phyloP scores from a whole-genome alignment of 441 rosid species.

The Cnidoscolus chayamansa region DNA sequence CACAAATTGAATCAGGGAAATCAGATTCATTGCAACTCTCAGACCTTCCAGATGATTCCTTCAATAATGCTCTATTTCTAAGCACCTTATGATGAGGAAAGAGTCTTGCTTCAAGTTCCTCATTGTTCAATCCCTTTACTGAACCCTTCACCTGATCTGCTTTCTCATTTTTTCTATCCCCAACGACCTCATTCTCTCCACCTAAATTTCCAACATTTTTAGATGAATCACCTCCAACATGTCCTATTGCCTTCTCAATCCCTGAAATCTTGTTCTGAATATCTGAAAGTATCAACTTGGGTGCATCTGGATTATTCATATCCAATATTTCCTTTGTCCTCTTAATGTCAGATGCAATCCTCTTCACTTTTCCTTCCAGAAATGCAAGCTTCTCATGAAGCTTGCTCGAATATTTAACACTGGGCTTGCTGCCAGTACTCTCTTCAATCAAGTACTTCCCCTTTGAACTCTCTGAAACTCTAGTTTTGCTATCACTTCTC shows the following conservation, averaged over 20 bases:
- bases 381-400: constrained; percentile 94
- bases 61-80: constrained; percentile 46
- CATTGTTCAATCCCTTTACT: constrained; percentile 56
- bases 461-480: constrained; percentile 41
- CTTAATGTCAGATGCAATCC: constrained; percentile 87
- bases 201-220: constrained; percentile 29
- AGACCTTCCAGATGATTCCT: constrained; percentile 34
- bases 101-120: constrained; percentile 85
- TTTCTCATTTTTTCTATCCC: constrained; percentile 31
- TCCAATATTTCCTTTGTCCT: constrained; percentile 92
- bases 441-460: constrained; percentile 38
- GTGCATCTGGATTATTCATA: constrained; percentile 72
- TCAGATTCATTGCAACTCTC: constrained; percentile 24
- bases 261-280: constrained; percentile 88
- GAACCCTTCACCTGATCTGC: constrained; percentile 35
- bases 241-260: constrained; percentile 71
- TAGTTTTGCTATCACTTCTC: constrained; percentile 30
- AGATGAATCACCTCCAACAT: constrained; percentile 42
- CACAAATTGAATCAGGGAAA: constrained; percentile 25
- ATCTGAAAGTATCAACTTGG: constrained; percentile 65
- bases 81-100: constrained; percentile 95
- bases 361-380: constrained; percentile 91
- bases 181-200: constrained; percentile 29
- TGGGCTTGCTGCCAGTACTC: constrained; percentile 18
- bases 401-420: constrained; percentile 53